Evolutionary conservation across 164 flowering plant species (phyloP), one percentile per base, ranked within the genome.

Genomic region (Macadamia integrifolia): DNA sequence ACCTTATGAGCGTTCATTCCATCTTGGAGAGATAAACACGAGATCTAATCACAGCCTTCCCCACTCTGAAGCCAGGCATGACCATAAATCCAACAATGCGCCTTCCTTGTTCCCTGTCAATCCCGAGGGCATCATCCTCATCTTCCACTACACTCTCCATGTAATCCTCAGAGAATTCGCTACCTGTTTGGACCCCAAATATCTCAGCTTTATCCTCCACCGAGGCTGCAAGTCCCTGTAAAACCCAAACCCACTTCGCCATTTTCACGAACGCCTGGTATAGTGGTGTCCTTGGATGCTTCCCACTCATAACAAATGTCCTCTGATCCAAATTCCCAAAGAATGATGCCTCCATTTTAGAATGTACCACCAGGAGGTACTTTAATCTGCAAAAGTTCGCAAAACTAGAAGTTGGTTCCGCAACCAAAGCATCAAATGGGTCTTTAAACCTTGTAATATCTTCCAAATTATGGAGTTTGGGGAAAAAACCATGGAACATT

Each of bases 301-400:
- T 72, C 18, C 86, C 83, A 55, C 68, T 71, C 31, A 72, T 61
- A 18, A 84, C 82, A 59, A 84, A 72, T 3, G 50, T 70, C 77
- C 87, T 78, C 53, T 83, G 88, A 71, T 84, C 86, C 73, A 83
- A 70, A 76, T 86, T 84, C 29, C 92, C 87, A 60, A 86, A 86
- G 74, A 88, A 85, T 4, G 86, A 80, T 1, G 64, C 69, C 70
- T 86, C 88, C 87, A 88, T 78, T 49, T 30, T 48, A 4, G 85
- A 76, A 67, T 84, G 88, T 68, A 88, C 80, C 12, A 88, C 76
- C 13, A 75, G 32, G 6, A 78, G 48, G 64, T 86, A 88, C 78
- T 84, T 88, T 2, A 56, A 35, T 66, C 80, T 69, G 72, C 88
- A 83, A 62, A 84, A 88, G 42, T 67, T 71, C 6, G 82, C 84